These are phyloP conservation scores for Triticum timopheevii DNA, from an alignment of 176 grass and related monocot species.

Conservation along the genomic window DNA sequence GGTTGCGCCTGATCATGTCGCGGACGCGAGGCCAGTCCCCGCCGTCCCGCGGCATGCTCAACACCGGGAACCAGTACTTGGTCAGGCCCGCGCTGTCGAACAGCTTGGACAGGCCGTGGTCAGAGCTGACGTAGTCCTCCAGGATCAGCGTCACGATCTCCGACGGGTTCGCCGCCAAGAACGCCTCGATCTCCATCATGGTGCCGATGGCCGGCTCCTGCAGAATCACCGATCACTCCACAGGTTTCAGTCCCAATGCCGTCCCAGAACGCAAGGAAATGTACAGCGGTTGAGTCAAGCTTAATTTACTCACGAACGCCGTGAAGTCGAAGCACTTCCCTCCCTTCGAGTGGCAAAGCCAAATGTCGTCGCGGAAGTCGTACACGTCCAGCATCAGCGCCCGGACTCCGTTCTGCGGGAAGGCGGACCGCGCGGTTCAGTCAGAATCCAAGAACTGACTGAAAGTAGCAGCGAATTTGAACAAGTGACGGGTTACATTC, in stretches of 20 bases:
- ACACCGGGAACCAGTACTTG: constrained; percentile 46
- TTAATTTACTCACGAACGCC: constrained; percentile 28
- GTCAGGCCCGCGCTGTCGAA: constrained; percentile 36
- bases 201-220: constrained; percentile 50
- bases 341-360: constrained; percentile 44
- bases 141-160: constrained; percentile 55
- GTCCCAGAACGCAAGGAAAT: background rate
- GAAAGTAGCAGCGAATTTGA: background rate
- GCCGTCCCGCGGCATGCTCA: constrained; percentile 40
- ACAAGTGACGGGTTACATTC: background rate
- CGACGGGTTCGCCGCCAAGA: constrained; percentile 40
- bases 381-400: constrained; percentile 48
- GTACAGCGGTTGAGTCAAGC: background rate
- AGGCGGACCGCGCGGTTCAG: background rate
- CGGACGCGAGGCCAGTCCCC: constrained; percentile 39
- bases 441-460: background rate
- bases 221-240: too few species aligned
- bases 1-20: constrained; percentile 39
- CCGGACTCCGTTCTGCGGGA: constrained; percentile 30
- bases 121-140: constrained; percentile 41
- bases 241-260: background rate
- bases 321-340: constrained; percentile 38
- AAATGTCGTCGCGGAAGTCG: constrained; percentile 35
- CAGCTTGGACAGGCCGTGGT: constrained; percentile 35
- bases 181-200: constrained; percentile 44